Evolutionary conservation across 176 grass and related monocot genomes (phyloP), one percentile per base, ranked within the genome.

Genomic region (Elaeis guineensis): DNA sequence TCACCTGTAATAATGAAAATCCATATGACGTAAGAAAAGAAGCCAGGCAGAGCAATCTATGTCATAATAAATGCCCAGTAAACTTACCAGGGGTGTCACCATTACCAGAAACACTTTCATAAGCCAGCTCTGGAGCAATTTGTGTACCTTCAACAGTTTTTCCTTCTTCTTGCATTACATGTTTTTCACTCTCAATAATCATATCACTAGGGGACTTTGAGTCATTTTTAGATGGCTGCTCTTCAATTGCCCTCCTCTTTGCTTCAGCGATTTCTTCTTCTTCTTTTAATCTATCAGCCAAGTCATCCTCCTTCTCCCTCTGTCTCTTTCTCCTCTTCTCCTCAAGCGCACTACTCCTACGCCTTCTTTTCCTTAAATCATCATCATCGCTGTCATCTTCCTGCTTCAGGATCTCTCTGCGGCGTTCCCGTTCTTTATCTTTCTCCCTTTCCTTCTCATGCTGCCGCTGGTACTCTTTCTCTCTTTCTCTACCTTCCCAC

Each of bases 311-410:
- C 65, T 83, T 98, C 81, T 98, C 94, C 35, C 88, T 79, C 49
- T 79, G 76, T 49, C 94, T 79, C 67, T 84, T 89, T 71, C 84
- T 92, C 71, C 79, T 90, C 73, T 78, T 84, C 17, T 85, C 83
- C 75, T 85, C 81, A 71, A 88, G 52, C 49, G 67, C 59, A 66
- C 76, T 85, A 61, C 76, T 54, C 67, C 76, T 89, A 17, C 93
- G 75, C 62, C 82, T 77, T 82, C 81, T 85, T 84, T 92, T 97
- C 70, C 87, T 92, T 0, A 26, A 80, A 71, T 92, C 92, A 59
- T 98, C 94, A 62, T 89, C 94, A 61, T 89, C 94, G 30, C 76
- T 93, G 15, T 98, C 88, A 52, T 93, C 88, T 76, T 98, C 94
- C 80, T 93, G 94, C 25, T 78, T 92, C 55, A 75, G 29, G 57